A percentile compares a stretch with the other conserved stretches of the same genome.
These are phyloP conservation scores for Gloeopeniophorella convolvens DNA, from an alignment of 768 basidiomycete species.

Conservation along the genomic window DNA sequence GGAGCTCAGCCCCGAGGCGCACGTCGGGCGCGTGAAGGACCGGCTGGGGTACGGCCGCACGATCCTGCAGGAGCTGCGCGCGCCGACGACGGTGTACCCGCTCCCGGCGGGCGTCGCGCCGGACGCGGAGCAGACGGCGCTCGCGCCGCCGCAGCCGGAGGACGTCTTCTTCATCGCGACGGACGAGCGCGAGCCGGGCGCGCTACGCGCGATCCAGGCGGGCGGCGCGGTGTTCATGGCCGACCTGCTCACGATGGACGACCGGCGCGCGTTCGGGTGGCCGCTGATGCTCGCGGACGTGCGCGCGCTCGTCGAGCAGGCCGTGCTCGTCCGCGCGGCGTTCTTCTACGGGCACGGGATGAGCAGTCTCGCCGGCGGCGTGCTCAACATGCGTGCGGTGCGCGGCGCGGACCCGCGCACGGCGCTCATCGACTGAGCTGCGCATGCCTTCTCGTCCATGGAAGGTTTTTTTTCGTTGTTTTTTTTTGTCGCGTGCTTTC, in stretches of 20 bases:
- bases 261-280: slow-evolving; percentile 36
- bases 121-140: slow-evolving; percentile 4
- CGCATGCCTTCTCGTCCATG: neutral
- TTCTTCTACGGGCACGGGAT: slow-evolving; percentile 36
- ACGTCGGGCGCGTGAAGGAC: slow-evolving; percentile 31
- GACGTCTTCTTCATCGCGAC: slow-evolving; percentile 32
- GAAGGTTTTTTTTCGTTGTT: too few relatives aligned
- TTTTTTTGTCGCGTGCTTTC: too few relatives aligned
- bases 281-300: slow-evolving; percentile 38
- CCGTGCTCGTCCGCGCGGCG: slow-evolving; percentile 28
- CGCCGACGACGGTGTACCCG: slow-evolving; percentile 10
- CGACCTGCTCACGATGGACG: slow-evolving; percentile 39
- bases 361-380: slow-evolving; percentile 36
- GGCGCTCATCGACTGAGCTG: slow-evolving; percentile 30
- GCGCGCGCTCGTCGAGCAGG: slow-evolving; percentile 38
- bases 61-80: slow-evolving; percentile 20
- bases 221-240: slow-evolving; percentile 35
- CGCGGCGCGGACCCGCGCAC: slow-evolving; percentile 33
- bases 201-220: slow-evolving; percentile 28
- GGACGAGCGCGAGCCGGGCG: slow-evolving; percentile 35
- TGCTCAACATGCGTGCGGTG: slow-evolving; percentile 33
- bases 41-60: slow-evolving; percentile 25
- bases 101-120: slow-evolving; percentile 5
- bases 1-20: slow-evolving; percentile 31
- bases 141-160: neutral